Evolutionary conservation across 2,329 filamentous ascomycete genomes (phyloP).

Genomic region (Claviceps fusiformis): DNA sequence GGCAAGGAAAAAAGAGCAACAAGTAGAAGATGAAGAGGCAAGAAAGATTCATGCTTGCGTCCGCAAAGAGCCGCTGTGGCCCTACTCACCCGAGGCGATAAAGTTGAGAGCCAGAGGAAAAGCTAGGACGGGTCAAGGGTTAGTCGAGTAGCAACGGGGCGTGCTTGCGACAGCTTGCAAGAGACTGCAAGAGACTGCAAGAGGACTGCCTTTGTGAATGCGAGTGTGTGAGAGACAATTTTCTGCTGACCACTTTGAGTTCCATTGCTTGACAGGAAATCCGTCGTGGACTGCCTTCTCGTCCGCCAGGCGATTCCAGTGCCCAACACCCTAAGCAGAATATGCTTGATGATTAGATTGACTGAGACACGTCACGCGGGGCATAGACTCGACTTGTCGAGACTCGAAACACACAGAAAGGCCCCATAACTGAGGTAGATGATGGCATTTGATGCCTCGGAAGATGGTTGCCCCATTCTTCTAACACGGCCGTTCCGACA

Average conservation of each 20-base stretch:
- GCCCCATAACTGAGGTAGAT: slow-evolving; percentile 67
- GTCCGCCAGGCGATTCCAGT: slow-evolving; percentile 43
- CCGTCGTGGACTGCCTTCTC: slow-evolving; percentile 50
- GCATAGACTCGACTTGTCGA: no score
- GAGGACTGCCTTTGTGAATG: neutral
- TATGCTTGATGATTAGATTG: slow-evolving; percentile 2
- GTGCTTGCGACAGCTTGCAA: neutral
- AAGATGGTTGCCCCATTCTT: slow-evolving; percentile 62
- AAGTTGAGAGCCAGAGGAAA: slow-evolving; percentile 76
- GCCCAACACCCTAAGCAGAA: slow-evolving; percentile 43
- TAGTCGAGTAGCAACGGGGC: neutral
- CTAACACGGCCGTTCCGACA: slow-evolving; percentile 6
- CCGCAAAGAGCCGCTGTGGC: slow-evolving; percentile 1
- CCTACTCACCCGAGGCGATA: slow-evolving; percentile 78
- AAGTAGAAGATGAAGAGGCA: neutral
- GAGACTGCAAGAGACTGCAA: neutral
- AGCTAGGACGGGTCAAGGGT: slow-evolving; percentile 31
- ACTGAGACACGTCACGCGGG: neutral
- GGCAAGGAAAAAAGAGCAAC: neutral
- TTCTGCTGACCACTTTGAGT: slow-evolving; percentile 64
- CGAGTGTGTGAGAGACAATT: no score
- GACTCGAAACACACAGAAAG: slow-evolving; percentile 49
- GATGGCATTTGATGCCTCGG: slow-evolving; percentile 66
- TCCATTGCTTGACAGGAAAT: slow-evolving; percentile 64
- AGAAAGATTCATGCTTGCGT: neutral